Evolutionary conservation across 2,329 filamentous ascomycete genomes (phyloP), one percentile per base, ranked within the genome.

Genomic region (Colletotrichum sansevieriae): DNA sequence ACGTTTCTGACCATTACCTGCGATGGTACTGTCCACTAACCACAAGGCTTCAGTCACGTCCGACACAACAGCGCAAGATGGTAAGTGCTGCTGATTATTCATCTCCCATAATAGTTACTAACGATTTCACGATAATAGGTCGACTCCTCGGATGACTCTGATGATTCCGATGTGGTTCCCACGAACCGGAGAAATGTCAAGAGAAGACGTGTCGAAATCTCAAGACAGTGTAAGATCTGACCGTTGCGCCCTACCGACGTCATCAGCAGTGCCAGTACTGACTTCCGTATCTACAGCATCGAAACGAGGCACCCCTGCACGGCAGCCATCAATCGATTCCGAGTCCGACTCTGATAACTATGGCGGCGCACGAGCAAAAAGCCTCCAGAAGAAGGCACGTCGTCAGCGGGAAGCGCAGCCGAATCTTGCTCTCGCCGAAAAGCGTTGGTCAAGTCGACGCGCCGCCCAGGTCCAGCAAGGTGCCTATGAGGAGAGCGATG

Each of bases 391-490:
- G 81, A 95, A 93, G 78, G 92, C 93, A 70, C 92, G 91, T 63
- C 90, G 91, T 70, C 88, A 92, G 76, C 84, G 91, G 66, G 87
- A 94, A 76, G 86, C 90, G 25, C 88, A 91, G 74, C 87, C 89
- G 12, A 86, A 88, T 46, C 86, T 92, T 8, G 85, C 90, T 5
- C 88, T 91, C 74, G 88, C 88, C 65, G 95, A 97, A 81, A 93
- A 97, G 76, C 92, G 95, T 72, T 98, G 97, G 88, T 97, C 95
- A 7, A 96, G 91, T 62, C 88, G 95, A 69, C 92, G 93, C 71
- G 93, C 94, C 62, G 92, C 92, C 13, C 92, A 93, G 77, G 86
- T 90, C 3, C 85, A 88, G 67, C 85, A 83, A 67, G 87, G 86
- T 43, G 86, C 84, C 18, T 91, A 91, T 74, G 87, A 91, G 75